Conservation (phyloP, 306 rosid species). For the Cyamopsis tetragonoloba region DNA sequence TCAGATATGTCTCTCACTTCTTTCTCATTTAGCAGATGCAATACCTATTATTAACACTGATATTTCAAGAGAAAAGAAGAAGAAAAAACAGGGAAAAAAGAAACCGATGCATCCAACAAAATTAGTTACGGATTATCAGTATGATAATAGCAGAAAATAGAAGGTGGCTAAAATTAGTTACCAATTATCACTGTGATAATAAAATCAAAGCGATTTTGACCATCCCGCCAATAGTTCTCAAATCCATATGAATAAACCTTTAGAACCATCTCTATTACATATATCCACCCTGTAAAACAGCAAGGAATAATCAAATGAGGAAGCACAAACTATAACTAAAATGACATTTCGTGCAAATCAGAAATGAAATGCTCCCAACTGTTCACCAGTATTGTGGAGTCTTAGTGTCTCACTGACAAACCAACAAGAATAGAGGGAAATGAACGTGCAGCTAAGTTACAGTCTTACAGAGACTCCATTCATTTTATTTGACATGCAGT, state of each 20-base stretch:
- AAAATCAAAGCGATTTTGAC: slow-evolving; percentile 92
- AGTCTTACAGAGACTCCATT: neutral
- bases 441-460: slow-evolving; percentile 15
- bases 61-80: slow-evolving; percentile 17
- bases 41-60: neutral
- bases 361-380: neutral
- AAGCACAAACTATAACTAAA: neutral
- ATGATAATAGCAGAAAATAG: neutral
- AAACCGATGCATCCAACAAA: slow-evolving; percentile 13
- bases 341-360: neutral
- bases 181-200: slow-evolving; percentile 79
- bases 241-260: slow-evolving; percentile 84
- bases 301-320: slow-evolving; percentile 23
- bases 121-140: neutral
- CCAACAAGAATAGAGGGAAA: slow-evolving; percentile 3
- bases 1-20: too few relatives aligned
- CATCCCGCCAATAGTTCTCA: slow-evolving; percentile 92
- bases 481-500: neutral
- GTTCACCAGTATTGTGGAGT: neutral
- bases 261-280: slow-evolving; percentile 81
- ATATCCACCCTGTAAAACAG: slow-evolving; percentile 79
- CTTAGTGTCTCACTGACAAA: slow-evolving; percentile 1
- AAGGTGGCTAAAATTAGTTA: slow-evolving; percentile 30
- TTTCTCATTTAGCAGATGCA: too few relatives aligned
- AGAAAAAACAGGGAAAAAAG: too few relatives aligned